These are phyloP conservation scores for Volvox africanus DNA, from an alignment of 139 green algal species.

Conservation along the genomic window DNA sequence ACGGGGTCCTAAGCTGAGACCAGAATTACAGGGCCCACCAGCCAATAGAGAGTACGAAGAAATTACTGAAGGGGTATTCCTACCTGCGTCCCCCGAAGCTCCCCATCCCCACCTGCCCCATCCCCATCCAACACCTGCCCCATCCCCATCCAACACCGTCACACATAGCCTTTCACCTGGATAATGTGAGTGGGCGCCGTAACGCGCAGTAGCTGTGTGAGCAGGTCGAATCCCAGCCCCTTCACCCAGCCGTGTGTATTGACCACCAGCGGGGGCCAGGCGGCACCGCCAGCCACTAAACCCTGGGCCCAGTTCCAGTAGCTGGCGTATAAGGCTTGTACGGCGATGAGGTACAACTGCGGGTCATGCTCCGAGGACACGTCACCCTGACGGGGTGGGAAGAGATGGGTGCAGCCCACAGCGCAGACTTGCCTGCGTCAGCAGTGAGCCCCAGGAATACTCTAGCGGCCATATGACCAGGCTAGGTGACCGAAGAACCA, in stretches of 20 bases:
- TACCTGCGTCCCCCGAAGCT: neutral
- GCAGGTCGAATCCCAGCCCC: constrained; percentile 83
- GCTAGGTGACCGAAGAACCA: too few species aligned
- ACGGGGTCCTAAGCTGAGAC: too few species aligned
- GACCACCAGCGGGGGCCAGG: constrained; percentile 78
- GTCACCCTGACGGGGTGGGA: constrained; percentile 69
- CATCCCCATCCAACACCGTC: neutral
- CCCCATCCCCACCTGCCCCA: neutral
- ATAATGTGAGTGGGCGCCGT: constrained; percentile 62
- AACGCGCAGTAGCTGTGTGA: constrained; percentile 65
- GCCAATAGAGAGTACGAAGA: too few species aligned
- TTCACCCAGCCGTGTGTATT: constrained; percentile 92
- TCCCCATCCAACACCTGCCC: neutral
- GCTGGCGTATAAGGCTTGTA: constrained; percentile 62
- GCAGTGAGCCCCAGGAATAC: too few species aligned
- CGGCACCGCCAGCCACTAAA: neutral
- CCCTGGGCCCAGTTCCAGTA: constrained; percentile 37
- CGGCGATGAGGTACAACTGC: constrained; percentile 66
- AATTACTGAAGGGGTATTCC: too few species aligned
- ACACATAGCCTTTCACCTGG: neutral
- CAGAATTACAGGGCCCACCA: too few species aligned
- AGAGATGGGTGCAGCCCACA: too few species aligned
- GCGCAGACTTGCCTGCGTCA: too few species aligned
- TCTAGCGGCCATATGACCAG: too few species aligned
- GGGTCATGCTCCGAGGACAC: constrained; percentile 78